These are phyloP conservation scores for Metschnikowia chrysomelidarum DNA, from an alignment of 805 yeast genomes.

Conservation along the genomic window DNA sequence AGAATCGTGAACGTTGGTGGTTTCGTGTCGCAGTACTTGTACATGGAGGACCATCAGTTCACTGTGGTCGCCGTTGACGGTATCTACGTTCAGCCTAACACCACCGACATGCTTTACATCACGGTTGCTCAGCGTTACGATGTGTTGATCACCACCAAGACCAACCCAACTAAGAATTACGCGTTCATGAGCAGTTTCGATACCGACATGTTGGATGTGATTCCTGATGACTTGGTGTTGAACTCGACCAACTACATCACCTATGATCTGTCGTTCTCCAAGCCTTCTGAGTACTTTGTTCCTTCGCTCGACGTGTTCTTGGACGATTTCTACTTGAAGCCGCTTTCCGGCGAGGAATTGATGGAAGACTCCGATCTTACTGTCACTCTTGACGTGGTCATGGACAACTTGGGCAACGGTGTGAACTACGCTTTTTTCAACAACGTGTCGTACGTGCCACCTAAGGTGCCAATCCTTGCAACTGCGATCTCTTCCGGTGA, in stretches of 20 bases:
- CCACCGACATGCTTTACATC: constrained; percentile 69
- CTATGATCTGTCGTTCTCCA: constrained; percentile 44
- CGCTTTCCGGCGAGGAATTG: constrained; percentile 36
- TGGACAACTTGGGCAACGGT: constrained; percentile 87
- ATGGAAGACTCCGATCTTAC: constrained; percentile 67
- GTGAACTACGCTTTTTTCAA: constrained; percentile 96
- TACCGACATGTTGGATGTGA: constrained; percentile 73
- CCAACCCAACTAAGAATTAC: constrained; percentile 58
- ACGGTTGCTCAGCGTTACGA: constrained; percentile 93
- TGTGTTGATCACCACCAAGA: constrained; percentile 72
- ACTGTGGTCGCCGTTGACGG: constrained; percentile 93
- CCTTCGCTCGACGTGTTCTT: constrained; percentile 47
- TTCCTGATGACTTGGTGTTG: constrained; percentile 61
- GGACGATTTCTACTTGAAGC: constrained; percentile 37
- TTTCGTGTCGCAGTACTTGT: constrained; percentile 85
- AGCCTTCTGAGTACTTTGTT: constrained; percentile 41
- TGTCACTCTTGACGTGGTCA: constrained; percentile 68
- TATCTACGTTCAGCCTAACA: constrained; percentile 71
- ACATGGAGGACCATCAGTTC: constrained; percentile 84
- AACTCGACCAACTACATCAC: constrained; percentile 76
- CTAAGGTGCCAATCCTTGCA: constrained; percentile 82
- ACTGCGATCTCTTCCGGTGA: constrained; percentile 76
- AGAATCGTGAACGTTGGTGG: constrained; percentile 87
- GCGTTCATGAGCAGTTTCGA: constrained; percentile 84
- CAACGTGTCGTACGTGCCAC: constrained; percentile 71